Conservation (phyloP, 2,329 filamentous ascomycete species). For the Tolypocladium nubicola region DNA sequence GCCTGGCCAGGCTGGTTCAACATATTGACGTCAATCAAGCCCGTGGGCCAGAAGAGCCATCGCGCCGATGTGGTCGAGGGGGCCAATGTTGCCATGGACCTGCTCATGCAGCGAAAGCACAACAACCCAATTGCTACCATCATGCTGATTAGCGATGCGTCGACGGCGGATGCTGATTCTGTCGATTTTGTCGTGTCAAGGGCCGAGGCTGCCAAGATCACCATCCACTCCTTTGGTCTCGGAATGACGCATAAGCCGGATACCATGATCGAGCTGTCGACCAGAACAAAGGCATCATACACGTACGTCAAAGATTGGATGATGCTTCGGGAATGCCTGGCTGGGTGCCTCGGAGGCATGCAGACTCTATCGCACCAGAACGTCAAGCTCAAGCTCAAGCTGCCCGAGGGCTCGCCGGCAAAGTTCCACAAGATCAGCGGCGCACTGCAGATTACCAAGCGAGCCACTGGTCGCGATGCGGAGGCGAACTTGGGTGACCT, state of each 20-base stretch:
- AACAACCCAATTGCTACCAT: conserved; percentile 94
- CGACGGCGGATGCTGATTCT: conserved; percentile 85
- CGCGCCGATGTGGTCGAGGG: conserved; percentile 95
- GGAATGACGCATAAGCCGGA: conserved; percentile 97
- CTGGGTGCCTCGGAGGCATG: conserved; percentile 81
- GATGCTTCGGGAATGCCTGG: conserved; percentile 96
- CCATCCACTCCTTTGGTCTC: conserved; percentile 92
- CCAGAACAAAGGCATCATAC: conserved; percentile 90
- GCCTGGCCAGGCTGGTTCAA: conserved; percentile 86
- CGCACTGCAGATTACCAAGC: conserved; percentile 90
- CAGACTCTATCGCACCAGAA: conserved; percentile 98
- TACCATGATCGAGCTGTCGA: conserved; percentile 96
- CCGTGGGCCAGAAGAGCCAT: conserved; percentile 92
- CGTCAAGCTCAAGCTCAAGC: conserved; percentile 84
- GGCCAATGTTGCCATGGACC: conserved; percentile 95
- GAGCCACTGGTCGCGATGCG: conserved; percentile 86
- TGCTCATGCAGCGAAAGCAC: conserved; percentile 94
- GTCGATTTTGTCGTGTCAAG: conserved; percentile 96
- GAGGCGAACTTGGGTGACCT: conserved; percentile 88
- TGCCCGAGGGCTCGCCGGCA: conserved; percentile 92
- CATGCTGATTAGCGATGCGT: conserved; percentile 93
- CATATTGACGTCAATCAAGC: conserved; percentile 76
- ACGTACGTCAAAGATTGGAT: conserved; percentile 99
- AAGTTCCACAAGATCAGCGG: conserved; percentile 99
- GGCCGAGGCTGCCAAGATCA: conserved; percentile 93